phyloP scores from a whole-genome alignment of 306 rosid species.

The Quercus glauca region DNA sequence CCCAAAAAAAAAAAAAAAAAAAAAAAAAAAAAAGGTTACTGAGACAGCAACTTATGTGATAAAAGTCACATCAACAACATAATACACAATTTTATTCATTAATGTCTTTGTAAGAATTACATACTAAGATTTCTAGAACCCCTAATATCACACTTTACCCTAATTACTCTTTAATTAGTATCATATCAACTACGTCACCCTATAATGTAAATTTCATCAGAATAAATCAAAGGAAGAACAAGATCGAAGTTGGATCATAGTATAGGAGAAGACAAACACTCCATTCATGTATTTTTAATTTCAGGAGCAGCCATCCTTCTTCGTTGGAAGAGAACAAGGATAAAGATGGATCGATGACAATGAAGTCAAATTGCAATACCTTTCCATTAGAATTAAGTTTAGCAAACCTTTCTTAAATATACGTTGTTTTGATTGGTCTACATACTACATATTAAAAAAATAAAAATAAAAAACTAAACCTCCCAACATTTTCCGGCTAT shows the following conservation, averaged over 20 bases:
- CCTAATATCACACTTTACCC: too few relatives aligned
- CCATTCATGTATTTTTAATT: background rate
- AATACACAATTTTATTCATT: too few relatives aligned
- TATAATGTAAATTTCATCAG: background rate
- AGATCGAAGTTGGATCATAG: background rate
- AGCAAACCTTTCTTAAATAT: background rate
- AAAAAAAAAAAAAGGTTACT: too few relatives aligned
- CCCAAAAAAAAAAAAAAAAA: too few relatives aligned
- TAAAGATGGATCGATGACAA: background rate
- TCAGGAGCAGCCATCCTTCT: background rate
- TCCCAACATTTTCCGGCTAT: too few relatives aligned
- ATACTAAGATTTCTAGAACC: too few relatives aligned
- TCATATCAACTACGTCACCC: background rate
- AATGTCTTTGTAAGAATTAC: too few relatives aligned
- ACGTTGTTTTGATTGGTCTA: background rate
- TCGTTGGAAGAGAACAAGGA: background rate
- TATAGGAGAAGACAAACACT: background rate
- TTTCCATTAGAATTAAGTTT: background rate
- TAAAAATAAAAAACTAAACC: background rate
- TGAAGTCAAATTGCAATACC: background rate
- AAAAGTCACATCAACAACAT: too few relatives aligned
- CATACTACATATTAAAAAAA: background rate
- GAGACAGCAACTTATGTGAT: too few relatives aligned
- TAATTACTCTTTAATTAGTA: background rate
- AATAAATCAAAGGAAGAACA: background rate